A percentile compares a stretch with the other conserved stretches of the same genome.
Evolutionary conservation across 805 yeast species (phyloP).

Genomic region (Hanseniaspora hatyaiensis): DNA sequence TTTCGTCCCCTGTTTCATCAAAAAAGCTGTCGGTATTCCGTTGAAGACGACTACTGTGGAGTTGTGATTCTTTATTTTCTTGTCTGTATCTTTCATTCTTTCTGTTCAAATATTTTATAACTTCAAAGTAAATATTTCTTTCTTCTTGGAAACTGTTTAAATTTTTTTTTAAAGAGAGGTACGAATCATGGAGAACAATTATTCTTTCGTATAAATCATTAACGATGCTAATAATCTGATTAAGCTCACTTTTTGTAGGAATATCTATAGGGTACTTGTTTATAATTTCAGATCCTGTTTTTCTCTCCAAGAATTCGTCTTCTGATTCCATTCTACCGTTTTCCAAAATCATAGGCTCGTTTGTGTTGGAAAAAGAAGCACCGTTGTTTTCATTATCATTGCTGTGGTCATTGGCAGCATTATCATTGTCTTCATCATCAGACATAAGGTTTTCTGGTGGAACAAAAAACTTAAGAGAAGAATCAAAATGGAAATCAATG

Average conservation of each 20-base stretch:
- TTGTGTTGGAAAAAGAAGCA: slow-evolving; percentile 31
- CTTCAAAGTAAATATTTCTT: slow-evolving; percentile 46
- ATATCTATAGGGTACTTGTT: slow-evolving; percentile 22
- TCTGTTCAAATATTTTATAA: slow-evolving; percentile 38
- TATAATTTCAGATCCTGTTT: slow-evolving; percentile 10
- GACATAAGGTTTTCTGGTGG: slow-evolving; percentile 22
- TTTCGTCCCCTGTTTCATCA: too few relatives aligned
- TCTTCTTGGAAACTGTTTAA: slow-evolving; percentile 60
- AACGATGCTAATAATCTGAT: slow-evolving; percentile 52
- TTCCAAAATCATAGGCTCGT: slow-evolving; percentile 19
- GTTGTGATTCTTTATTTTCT: too few relatives aligned
- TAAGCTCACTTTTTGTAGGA: slow-evolving; percentile 34
- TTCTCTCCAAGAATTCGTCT: slow-evolving; percentile 4
- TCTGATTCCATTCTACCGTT: slow-evolving; percentile 11
- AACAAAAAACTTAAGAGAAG: slow-evolving; percentile 29
- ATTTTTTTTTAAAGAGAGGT: slow-evolving; percentile 46
- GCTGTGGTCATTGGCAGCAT: not conserved
- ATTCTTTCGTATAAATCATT: slow-evolving; percentile 62
- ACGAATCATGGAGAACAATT: slow-evolving; percentile 56
- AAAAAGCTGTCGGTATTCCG: too few relatives aligned
- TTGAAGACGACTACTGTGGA: too few relatives aligned
- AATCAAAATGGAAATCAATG: slow-evolving; percentile 36
- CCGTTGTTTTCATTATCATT: not conserved
- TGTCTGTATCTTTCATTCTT: slow-evolving; percentile 23
- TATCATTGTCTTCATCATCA: slow-evolving; percentile 14